Evolutionary conservation across 345 rosid genomes (phyloP).

Genomic region (Laguncularia racemosa): DNA sequence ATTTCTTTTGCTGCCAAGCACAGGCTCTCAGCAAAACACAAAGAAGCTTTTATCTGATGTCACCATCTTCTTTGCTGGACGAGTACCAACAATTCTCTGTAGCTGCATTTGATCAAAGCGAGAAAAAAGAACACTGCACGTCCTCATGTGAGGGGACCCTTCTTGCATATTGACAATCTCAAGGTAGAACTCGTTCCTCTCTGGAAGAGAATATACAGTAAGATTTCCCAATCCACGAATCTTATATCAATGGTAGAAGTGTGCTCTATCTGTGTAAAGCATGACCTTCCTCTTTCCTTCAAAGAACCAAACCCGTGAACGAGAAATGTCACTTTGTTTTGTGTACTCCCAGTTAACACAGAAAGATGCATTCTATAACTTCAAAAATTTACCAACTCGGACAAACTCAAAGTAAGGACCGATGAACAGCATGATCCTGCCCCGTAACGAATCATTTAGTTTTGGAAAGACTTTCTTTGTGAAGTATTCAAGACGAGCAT

Average conservation of each 20-base stretch:
- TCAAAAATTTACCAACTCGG: constrained; percentile 72
- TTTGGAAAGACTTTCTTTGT: constrained; percentile 86
- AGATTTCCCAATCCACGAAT: constrained; percentile 80
- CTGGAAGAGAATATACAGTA: constrained; percentile 83
- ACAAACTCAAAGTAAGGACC: constrained; percentile 87
- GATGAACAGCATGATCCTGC: constrained; percentile 76
- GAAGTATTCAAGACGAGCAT: constrained; percentile 83
- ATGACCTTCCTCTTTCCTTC: constrained; percentile 63
- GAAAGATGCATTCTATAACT: constrained; percentile 81
- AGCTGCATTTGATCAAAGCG: too few species aligned
- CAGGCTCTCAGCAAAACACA: too few species aligned
- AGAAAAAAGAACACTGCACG: too few species aligned
- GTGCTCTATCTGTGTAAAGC: constrained; percentile 87
- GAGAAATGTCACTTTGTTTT: constrained; percentile 62
- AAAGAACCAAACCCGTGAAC: constrained; percentile 69
- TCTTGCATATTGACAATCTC: too few species aligned
- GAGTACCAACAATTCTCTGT: too few species aligned
- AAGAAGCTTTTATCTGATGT: too few species aligned
- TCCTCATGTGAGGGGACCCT: too few species aligned
- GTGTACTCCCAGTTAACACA: constrained; percentile 89
- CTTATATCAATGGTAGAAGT: constrained; percentile 86
- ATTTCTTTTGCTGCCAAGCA: too few species aligned
- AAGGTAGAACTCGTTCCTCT: constrained; percentile 87
- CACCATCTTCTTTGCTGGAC: too few species aligned
- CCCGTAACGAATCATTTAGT: constrained; percentile 81